These are phyloP conservation scores for Aureobasidium sp. DNA, from an alignment of 2,329 filamentous ascomycete species.

Conservation along the genomic window DNA sequence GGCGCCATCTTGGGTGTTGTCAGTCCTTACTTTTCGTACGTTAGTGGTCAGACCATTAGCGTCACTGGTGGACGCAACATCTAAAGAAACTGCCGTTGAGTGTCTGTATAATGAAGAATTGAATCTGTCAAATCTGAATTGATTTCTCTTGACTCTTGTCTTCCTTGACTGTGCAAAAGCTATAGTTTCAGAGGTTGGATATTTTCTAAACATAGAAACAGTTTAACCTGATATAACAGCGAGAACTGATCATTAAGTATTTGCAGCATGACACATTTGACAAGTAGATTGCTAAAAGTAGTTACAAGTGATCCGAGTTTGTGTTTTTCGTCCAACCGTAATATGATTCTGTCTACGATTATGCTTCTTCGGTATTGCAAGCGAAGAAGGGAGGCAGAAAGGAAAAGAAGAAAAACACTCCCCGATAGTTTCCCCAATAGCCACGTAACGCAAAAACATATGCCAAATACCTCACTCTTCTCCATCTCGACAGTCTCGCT, in stretches of 20 bases:
- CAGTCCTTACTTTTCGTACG: slow-evolving; percentile 76
- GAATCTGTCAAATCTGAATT: neutral
- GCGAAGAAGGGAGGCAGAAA: neutral
- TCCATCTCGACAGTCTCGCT: neutral
- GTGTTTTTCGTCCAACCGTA: neutral
- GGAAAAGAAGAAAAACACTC: neutral
- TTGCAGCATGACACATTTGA: neutral
- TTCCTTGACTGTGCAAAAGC: neutral
- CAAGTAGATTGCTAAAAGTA: too few species aligned
- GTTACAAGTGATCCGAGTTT: too few species aligned
- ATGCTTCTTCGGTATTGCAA: neutral
- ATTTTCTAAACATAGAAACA: too few species aligned
- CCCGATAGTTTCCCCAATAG: neutral
- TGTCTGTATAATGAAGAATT: neutral
- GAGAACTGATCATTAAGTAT: too few species aligned
- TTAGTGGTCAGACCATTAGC: slow-evolving; percentile 78
- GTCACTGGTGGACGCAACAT: slow-evolving; percentile 69
- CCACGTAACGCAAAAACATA: neutral
- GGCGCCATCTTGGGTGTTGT: slow-evolving; percentile 68
- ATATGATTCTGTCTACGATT: neutral
- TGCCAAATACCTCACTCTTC: neutral
- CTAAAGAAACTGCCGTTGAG: slow-evolving; percentile 28
- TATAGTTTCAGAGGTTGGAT: too few species aligned
- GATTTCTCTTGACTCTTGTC: neutral
- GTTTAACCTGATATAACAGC: too few species aligned